Conservation (phyloP, 75 land plant species). For the Gnetum montanum region DNA sequence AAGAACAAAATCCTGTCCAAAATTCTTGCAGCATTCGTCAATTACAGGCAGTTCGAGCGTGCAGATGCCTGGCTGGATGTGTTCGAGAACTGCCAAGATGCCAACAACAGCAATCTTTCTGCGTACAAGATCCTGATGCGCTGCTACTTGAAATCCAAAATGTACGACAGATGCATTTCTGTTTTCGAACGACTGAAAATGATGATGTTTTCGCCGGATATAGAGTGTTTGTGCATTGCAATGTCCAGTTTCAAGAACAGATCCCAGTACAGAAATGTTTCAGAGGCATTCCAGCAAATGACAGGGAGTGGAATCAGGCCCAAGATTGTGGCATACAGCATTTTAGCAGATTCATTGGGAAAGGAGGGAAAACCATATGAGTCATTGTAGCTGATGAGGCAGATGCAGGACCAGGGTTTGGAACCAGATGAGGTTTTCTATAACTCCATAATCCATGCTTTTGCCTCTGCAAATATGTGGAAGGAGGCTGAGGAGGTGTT, state of each 20-base stretch:
- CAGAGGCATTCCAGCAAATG: conserved; percentile 18
- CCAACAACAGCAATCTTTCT: conserved; percentile 4
- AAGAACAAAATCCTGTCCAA: conserved; percentile 16
- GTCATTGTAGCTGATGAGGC: conserved; percentile 37
- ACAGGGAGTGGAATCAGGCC: conserved; percentile 1
- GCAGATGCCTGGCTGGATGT: conserved; percentile 21
- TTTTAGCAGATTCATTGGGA: conserved; percentile 41
- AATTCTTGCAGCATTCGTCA: conserved; percentile 21
- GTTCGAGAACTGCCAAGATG: conserved; percentile 10
- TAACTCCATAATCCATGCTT: conserved; percentile 37
- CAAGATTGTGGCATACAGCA: conserved; percentile 7
- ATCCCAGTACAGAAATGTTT: conserved; percentile 16
- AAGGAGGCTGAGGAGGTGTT: conserved; percentile 27
- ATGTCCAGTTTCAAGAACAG: conserved; percentile 33
- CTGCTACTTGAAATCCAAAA: conserved; percentile 36
- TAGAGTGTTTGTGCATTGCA: conserved; percentile 12
- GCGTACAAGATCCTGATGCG: conserved; percentile 31
- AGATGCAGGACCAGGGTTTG: conserved; percentile 38
- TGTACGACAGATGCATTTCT: conserved; percentile 33
- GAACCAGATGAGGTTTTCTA: conserved; percentile 30
- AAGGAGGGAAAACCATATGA: conserved; percentile 34
- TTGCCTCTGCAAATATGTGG: conserved; percentile 27
- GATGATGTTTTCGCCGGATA: conserved; percentile 12
- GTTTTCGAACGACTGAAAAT: conserved; percentile 26
- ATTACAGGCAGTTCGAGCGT: conserved; percentile 34